Conservation (phyloP, 768 basidiomycete genomes). For the Lanmaoa rubissima region DNA sequence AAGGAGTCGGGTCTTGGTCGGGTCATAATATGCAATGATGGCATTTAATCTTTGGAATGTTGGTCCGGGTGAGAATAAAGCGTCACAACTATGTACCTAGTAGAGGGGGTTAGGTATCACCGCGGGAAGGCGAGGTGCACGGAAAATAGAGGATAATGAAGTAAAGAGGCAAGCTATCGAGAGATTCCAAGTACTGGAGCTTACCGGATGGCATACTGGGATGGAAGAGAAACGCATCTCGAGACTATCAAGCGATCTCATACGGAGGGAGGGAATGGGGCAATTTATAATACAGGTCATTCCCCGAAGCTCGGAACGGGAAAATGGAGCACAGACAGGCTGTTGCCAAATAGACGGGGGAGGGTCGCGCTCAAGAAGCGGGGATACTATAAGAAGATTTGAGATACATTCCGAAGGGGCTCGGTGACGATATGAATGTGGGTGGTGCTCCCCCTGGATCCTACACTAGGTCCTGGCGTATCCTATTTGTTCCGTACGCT, state of each 20-base stretch:
- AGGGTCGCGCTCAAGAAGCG: neutral
- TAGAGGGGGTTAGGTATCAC: neutral
- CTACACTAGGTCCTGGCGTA: too few species aligned
- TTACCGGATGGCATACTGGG: neutral
- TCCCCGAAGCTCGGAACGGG: neutral
- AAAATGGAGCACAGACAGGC: neutral
- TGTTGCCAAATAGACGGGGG: neutral
- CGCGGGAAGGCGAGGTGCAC: neutral
- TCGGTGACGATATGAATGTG: too few species aligned
- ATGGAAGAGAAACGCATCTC: neutral
- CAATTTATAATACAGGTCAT: neutral
- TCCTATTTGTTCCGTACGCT: too few species aligned
- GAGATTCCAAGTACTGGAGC: neutral
- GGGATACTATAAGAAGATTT: neutral
- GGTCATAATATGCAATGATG: too few species aligned
- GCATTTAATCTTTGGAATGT: neutral
- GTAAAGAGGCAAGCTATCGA: too few species aligned
- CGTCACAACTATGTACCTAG: neutral
- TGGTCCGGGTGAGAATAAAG: neutral
- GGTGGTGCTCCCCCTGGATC: too few species aligned
- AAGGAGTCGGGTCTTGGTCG: neutral
- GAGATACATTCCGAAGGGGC: too few species aligned
- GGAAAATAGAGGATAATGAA: neutral
- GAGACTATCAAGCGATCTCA: neutral
- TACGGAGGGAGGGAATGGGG: neutral